Percentiles rank a stretch among this genome's conserved stretches.
Evolutionary conservation across 495 filamentous ascomycete species (phyloP).

Genomic region (Hypoxylon crocopeplum): DNA sequence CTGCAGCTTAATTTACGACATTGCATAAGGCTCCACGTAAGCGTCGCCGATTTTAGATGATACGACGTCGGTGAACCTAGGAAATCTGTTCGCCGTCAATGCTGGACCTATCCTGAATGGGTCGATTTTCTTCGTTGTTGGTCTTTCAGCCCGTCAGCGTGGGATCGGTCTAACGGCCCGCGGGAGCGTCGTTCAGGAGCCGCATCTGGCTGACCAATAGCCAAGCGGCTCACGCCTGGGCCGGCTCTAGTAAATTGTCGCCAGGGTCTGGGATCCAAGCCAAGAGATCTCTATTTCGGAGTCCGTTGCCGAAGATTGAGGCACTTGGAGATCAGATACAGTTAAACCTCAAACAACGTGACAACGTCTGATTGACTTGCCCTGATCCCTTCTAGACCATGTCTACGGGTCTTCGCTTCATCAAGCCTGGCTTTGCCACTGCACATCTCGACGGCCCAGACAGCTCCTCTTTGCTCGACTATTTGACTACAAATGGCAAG

Average conservation of each 20-base stretch:
- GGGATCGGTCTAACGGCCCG: constrained; percentile 40
- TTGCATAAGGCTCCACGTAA: constrained; percentile 20
- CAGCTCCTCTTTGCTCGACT: constrained; percentile 4
- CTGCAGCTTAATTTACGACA: constrained; percentile 19
- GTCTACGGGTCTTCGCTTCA: constrained; percentile 12
- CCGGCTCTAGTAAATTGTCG: constrained; percentile 29
- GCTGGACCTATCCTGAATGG: constrained; percentile 9
- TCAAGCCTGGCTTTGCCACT: constrained; percentile 17
- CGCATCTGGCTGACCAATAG: constrained; percentile 27
- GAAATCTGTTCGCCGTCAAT: not conserved
- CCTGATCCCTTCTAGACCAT: constrained; percentile 29
- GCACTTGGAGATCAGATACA: constrained; percentile 14
- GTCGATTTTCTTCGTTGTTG: constrained; percentile 18
- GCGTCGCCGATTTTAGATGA: constrained; percentile 10
- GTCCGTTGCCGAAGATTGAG: constrained; percentile 34
- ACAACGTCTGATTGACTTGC: constrained; percentile 32
- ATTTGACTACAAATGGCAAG: constrained; percentile 13
- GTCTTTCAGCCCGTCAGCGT: constrained; percentile 21
- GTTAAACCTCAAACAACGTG: constrained; percentile 26
- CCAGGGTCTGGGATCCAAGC: constrained; percentile 29
- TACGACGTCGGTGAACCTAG: constrained; percentile 30
- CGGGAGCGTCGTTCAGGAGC: constrained; percentile 37
- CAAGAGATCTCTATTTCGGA: constrained; percentile 40
- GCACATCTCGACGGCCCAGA: constrained; percentile 6
- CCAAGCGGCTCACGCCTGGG: constrained; percentile 6